Conservation (phyloP, 2,329 filamentous ascomycete species). For the Calonectria multiphialidica region DNA sequence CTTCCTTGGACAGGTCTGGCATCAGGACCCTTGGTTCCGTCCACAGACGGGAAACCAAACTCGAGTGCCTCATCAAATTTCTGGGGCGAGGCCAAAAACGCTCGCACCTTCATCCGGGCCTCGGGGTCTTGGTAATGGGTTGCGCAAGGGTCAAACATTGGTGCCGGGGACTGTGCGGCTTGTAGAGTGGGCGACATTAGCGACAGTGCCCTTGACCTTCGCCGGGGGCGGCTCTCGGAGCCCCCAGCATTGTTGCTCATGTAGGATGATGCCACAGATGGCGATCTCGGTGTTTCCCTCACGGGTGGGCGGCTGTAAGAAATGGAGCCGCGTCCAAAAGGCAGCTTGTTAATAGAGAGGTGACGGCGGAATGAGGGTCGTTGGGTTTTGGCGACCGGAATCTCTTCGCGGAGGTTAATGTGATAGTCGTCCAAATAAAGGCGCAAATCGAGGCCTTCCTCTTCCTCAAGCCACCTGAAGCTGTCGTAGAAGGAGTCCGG, state of each 20-base stretch:
- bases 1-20: conserved; percentile 36
- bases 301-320: conserved; percentile 62
- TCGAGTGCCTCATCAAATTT: conserved; percentile 97
- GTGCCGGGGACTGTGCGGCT: conserved; percentile 34
- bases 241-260: conserved; percentile 32
- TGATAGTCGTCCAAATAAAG: conserved; percentile 80
- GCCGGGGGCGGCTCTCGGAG: conserved; percentile 54
- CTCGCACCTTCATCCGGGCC: conserved; percentile 85
- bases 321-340: conserved; percentile 68
- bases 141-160: conserved; percentile 74
- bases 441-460: conserved; percentile 75
- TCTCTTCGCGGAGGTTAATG: conserved; percentile 67
- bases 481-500: conserved; percentile 73
- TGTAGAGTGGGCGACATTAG: conserved; percentile 64
- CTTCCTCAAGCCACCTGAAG: conserved; percentile 81
- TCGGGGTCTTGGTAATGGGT: conserved; percentile 93
- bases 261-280: conserved; percentile 37
- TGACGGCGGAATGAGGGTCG: conserved; percentile 77
- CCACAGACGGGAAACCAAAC: conserved; percentile 85
- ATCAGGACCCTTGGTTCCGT: conserved; percentile 53
- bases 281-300: conserved; percentile 52
- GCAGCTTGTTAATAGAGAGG: conserved; percentile 77
- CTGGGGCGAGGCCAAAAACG: conserved; percentile 88
- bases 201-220: conserved; percentile 67
- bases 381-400: conserved; percentile 57